Conservation (phyloP, 352 stramenopile genomes). For the Paralagenidium karlingii region DNA sequence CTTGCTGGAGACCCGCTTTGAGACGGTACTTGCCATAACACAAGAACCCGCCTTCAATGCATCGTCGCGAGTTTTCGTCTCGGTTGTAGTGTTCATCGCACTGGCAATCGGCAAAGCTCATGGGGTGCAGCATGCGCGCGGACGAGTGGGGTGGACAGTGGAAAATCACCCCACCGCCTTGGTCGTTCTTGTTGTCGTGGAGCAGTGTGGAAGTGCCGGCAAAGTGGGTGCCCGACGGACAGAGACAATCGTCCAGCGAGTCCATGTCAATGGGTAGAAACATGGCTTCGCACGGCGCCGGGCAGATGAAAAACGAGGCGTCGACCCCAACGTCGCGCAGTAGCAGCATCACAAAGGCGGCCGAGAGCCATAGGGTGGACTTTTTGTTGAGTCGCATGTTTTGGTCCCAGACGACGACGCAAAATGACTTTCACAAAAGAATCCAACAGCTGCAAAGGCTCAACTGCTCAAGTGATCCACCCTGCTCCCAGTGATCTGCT, state of each 20-base stretch:
- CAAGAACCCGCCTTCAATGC: conserved; percentile 21
- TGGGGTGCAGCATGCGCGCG: conserved; percentile 14
- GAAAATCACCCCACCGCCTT: conserved; percentile 6
- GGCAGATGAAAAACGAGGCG: conserved; percentile 17
- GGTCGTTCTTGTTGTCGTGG: conserved; percentile 3
- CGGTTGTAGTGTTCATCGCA: conserved; percentile 17
- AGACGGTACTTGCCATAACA: conserved; percentile 48
- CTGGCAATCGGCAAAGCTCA: conserved; percentile 26
- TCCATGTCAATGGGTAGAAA: conserved; percentile 77
- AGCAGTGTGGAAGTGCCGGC: background rate
- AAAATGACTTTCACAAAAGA: no score
- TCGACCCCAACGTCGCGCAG: no score
- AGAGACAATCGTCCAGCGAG: conserved; percentile 57
- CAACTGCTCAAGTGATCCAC: no score
- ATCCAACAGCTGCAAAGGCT: no score
- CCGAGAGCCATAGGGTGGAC: background rate
- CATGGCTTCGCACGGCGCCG: conserved; percentile 50
- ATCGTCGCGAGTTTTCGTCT: conserved; percentile 21
- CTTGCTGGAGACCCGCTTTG: conserved; percentile 11
- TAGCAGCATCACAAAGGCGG: no score
- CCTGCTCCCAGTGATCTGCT: no score
- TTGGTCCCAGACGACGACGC: no score
- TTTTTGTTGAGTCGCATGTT: no score
- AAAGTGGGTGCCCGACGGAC: conserved; percentile 2
- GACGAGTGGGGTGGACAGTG: conserved; percentile 20